Evolutionary conservation across 768 basidiomycete genomes (phyloP).

Genomic region (Royoungia palumana): DNA sequence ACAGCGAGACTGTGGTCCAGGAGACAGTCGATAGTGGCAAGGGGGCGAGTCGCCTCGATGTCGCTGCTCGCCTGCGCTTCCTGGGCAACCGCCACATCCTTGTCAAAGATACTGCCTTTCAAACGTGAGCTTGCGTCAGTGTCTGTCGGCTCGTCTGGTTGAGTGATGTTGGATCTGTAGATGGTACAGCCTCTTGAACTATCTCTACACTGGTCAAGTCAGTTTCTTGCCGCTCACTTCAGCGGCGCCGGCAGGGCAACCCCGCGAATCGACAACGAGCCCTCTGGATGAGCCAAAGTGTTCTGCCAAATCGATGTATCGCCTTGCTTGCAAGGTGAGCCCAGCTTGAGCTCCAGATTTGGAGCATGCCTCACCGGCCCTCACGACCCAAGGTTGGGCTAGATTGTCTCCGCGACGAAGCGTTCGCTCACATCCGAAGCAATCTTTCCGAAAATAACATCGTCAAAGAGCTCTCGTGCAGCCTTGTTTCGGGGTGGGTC

Average conservation of each 20-base stretch:
- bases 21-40: not conserved
- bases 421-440: constrained; percentile 12
- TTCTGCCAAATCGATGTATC: constrained; percentile 46
- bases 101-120: constrained; percentile 28
- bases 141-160: not conserved
- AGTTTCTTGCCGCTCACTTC: constrained; percentile 31
- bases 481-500: constrained; percentile 18
- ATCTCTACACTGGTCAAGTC: constrained; percentile 36
- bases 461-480: constrained; percentile 20
- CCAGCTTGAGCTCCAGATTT: too few relatives aligned
- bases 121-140: constrained; percentile 15
- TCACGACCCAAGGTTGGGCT: constrained; percentile 24
- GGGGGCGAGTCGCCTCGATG: too few relatives aligned
- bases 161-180: constrained; percentile 13
- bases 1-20: constrained; percentile 7
- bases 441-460: constrained; percentile 23
- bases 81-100: constrained; percentile 23
- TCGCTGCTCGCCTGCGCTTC: constrained; percentile 8
- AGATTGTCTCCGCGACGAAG: constrained; percentile 16
- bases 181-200: constrained; percentile 38
- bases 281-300: constrained; percentile 19
- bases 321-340: constrained; percentile 40
- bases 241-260: not conserved
- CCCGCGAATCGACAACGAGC: constrained; percentile 1
- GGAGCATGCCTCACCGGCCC: too few relatives aligned